Conservation (phyloP, 2,329 filamentous ascomycete genomes). For the Fonsecaea erecta region DNA sequence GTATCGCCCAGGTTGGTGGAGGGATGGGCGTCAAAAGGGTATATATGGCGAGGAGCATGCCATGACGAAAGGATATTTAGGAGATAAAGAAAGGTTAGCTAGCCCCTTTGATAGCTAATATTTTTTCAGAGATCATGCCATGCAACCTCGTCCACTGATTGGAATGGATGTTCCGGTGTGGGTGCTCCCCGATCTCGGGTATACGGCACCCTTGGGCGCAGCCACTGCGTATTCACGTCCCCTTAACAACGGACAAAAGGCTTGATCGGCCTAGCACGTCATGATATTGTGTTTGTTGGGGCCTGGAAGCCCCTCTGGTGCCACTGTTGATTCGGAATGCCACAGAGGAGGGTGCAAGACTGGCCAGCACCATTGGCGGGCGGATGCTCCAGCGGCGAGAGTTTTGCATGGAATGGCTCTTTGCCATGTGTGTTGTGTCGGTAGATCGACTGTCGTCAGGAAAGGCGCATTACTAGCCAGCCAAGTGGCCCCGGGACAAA, state of each 20-base stretch:
- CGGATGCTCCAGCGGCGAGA: neutral
- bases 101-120: neutral
- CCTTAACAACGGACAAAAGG: conserved; percentile 11
- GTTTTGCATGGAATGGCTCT: neutral
- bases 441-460: neutral
- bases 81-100: neutral
- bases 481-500: too few relatives aligned
- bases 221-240: conserved; percentile 1
- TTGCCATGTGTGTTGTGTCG: neutral
- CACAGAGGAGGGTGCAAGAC: neutral
- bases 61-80: conserved; percentile 5
- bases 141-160: conserved; percentile 4
- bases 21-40: neutral
- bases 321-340: neutral
- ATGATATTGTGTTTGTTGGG: neutral
- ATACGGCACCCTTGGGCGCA: conserved; percentile 15
- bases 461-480: too few relatives aligned
- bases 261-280: conserved; percentile 15
- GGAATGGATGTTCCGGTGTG: neutral
- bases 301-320: too few relatives aligned
- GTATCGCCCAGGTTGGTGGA: neutral
- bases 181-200: conserved; percentile 14
- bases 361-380: conserved; percentile 7
- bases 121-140: conserved; percentile 11
- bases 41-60: neutral